Percentiles rank a stretch among this genome's conserved stretches.
phyloP scores from a whole-genome alignment of 441 rosid genomes.

The Croton setiger region DNA sequence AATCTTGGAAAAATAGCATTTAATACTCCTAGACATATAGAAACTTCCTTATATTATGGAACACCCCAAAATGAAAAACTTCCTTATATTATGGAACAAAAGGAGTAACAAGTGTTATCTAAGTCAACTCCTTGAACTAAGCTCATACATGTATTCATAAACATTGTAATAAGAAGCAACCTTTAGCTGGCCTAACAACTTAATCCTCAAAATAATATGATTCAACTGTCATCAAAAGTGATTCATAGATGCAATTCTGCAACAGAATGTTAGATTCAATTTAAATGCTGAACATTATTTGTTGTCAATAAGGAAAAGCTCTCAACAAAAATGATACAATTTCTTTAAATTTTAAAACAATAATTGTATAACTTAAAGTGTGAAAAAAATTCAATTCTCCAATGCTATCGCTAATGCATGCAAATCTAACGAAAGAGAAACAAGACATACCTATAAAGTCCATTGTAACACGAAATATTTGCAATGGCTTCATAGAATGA shows the following conservation, averaged over 20 bases:
- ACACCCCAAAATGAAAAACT: too few relatives aligned
- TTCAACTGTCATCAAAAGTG: background rate
- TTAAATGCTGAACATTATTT: background rate
- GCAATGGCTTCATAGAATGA: constrained; percentile 65
- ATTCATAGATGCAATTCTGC: background rate
- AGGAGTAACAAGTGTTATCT: background rate
- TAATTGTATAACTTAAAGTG: background rate
- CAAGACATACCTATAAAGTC: constrained; percentile 66
- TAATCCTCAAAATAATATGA: background rate
- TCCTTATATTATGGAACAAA: too few relatives aligned
- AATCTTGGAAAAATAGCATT: too few relatives aligned
- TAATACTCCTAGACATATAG: too few relatives aligned
- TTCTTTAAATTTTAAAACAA: background rate
- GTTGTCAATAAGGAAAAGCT: background rate
- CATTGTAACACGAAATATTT: constrained; percentile 67
- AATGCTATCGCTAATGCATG: background rate
- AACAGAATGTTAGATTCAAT: background rate
- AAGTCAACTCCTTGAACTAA: background rate
- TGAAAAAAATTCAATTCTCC: background rate
- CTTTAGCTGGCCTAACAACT: background rate
- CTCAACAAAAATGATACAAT: background rate
- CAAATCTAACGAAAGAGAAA: background rate
- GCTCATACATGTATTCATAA: background rate
- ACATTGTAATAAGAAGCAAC: background rate
- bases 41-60: too few relatives aligned